Percentiles rank a stretch among this genome's conserved stretches.
phyloP scores from a whole-genome alignment of 139 green algal genomes.

The Zygnema cylindricum region DNA sequence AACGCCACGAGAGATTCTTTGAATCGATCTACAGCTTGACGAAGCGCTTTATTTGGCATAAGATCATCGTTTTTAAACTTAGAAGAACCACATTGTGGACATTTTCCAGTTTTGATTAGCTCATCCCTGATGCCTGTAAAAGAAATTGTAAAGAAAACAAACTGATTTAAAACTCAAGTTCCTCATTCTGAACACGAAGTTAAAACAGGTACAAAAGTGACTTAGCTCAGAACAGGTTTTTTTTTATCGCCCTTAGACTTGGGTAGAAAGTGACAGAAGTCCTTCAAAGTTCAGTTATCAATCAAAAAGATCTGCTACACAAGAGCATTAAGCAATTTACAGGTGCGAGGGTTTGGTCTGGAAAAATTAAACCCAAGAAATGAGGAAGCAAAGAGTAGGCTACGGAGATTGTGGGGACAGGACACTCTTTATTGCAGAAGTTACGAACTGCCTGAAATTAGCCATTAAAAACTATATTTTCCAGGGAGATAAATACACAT shows the following conservation, averaged over 20 bases:
- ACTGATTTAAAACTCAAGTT: too few species aligned
- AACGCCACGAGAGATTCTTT: constrained; percentile 24
- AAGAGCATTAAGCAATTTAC: too few species aligned
- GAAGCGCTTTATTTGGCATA: constrained; percentile 60
- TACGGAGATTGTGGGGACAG: too few species aligned
- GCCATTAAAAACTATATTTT: too few species aligned
- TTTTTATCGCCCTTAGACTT: background rate
- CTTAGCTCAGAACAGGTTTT: background rate
- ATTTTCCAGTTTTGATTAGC: constrained; percentile 57
- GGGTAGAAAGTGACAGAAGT: background rate
- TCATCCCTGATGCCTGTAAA: constrained; percentile 61
- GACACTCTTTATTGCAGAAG: too few species aligned
- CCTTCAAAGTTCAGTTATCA: background rate
- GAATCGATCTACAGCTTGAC: constrained; percentile 63
- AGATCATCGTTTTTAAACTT: constrained; percentile 60
- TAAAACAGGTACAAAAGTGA: background rate
- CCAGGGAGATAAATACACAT: too few species aligned
- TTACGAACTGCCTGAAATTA: too few species aligned
- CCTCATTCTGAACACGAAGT: background rate
- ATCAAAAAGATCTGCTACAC: background rate
- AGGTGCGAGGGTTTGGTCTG: too few species aligned
- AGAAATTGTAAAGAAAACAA: too few species aligned
- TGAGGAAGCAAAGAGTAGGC: too few species aligned
- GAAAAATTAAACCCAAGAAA: too few species aligned
- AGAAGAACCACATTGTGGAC: constrained; percentile 54